These are phyloP conservation scores for Metschnikowia chrysomelidarum DNA, from an alignment of 805 yeast species.

Conservation along the genomic window DNA sequence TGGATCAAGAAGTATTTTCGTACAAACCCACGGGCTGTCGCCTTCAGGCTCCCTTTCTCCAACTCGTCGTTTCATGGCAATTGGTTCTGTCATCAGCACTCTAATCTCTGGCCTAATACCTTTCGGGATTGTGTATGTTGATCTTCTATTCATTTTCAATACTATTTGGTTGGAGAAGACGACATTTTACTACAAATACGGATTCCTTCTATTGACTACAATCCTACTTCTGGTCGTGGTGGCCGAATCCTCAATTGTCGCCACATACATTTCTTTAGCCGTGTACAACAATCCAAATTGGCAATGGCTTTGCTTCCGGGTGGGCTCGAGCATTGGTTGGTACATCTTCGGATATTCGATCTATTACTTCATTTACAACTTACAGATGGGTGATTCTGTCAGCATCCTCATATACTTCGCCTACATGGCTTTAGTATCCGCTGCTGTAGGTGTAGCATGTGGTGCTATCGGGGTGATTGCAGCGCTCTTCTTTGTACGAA, in stretches of 20 bases:
- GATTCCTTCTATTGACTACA: conserved; percentile 66
- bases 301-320: conserved; percentile 81
- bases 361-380: conserved; percentile 57
- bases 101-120: conserved; percentile 70
- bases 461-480: conserved; percentile 75
- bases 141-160: conserved; percentile 67
- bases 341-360: conserved; percentile 67
- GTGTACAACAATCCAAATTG: conserved; percentile 59
- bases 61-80: conserved; percentile 21
- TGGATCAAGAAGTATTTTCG: conserved; percentile 21
- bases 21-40: conserved; percentile 10
- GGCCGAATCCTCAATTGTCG: conserved; percentile 68
- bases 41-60: not conserved
- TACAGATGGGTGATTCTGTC: conserved; percentile 64
- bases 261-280: conserved; percentile 59
- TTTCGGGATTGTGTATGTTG: conserved; percentile 78
- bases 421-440: conserved; percentile 64
- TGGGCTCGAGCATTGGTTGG: conserved; percentile 68
- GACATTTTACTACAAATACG: conserved; percentile 76
- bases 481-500: conserved; percentile 62
- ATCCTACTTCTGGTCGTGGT: conserved; percentile 59
- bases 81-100: conserved; percentile 27
- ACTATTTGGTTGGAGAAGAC: conserved; percentile 80
- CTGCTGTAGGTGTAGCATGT: conserved; percentile 62
- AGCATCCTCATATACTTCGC: conserved; percentile 67